Evolutionary conservation across 1,284 basidiomycete species (phyloP).

Genomic region (Neonothopanus nambi): DNA sequence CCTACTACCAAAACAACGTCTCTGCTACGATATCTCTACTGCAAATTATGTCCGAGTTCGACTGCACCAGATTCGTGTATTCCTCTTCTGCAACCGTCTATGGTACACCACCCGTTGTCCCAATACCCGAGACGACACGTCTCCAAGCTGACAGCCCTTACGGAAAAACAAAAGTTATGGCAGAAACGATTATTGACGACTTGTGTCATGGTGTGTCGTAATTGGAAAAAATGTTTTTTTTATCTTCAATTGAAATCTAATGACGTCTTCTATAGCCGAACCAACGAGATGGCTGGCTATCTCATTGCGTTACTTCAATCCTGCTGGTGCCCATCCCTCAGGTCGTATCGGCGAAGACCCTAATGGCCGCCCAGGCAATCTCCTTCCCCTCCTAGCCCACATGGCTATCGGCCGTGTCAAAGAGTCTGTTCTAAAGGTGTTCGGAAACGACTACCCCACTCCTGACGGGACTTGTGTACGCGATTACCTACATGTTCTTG

Average conservation of each 20-base stretch:
- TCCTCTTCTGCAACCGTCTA: constrained; percentile 99
- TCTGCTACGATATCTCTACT: constrained; percentile 81
- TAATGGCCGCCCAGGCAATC: constrained; percentile 90
- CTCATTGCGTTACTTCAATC: constrained; percentile 96
- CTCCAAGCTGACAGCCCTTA: constrained; percentile 92
- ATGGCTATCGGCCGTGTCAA: constrained; percentile 93
- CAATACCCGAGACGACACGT: constrained; percentile 92
- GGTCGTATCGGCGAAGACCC: constrained; percentile 97
- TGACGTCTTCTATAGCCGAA: constrained; percentile 47
- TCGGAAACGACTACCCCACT: constrained; percentile 98
- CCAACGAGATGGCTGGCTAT: constrained; percentile 76
- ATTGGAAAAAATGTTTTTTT: neutral
- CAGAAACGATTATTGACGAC: constrained; percentile 90
- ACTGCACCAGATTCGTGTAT: constrained; percentile 89
- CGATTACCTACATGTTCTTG: constrained; percentile 97
- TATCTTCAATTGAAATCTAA: constrained; percentile 18
- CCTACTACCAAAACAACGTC: constrained; percentile 94
- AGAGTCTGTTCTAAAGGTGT: constrained; percentile 84
- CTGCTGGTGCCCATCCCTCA: constrained; percentile 95
- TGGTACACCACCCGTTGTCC: constrained; percentile 89
- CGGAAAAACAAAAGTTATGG: constrained; percentile 95
- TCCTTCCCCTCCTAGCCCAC: constrained; percentile 92
- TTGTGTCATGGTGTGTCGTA: constrained; percentile 72
- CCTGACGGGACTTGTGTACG: constrained; percentile 96
- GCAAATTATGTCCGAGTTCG: constrained; percentile 84